Percentiles rank a stretch among this genome's conserved stretches.
Conservation (phyloP, 805 yeast species). For the Torulaspora indica region DNA sequence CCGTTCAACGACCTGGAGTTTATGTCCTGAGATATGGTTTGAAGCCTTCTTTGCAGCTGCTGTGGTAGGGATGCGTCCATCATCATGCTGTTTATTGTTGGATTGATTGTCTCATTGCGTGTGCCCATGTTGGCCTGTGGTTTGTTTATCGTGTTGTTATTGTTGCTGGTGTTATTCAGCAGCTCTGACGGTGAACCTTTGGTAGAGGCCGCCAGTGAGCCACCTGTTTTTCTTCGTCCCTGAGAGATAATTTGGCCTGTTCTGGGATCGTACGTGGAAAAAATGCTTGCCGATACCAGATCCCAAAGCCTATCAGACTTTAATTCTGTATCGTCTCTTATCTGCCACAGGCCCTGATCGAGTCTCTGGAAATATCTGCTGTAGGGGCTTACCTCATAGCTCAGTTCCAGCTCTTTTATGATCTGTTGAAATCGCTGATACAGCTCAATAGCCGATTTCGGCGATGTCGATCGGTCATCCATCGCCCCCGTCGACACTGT, state of each 20-base stretch:
- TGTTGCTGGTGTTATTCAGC: conserved; percentile 8
- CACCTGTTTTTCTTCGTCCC: conserved; percentile 19
- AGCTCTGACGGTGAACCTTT: conserved; percentile 23
- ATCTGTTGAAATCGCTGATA: conserved; percentile 36
- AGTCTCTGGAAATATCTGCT: conserved; percentile 28
- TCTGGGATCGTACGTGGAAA: conserved; percentile 27
- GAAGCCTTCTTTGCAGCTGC: conserved; percentile 28
- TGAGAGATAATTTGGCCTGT: conserved; percentile 29
- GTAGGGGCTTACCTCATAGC: conserved; percentile 32
- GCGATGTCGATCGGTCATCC: conserved; percentile 32
- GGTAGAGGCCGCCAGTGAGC: conserved; percentile 22
- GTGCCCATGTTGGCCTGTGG: conserved; percentile 3
- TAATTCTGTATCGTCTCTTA: conserved; percentile 28
- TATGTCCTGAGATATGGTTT: conserved; percentile 27
- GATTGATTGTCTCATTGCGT: conserved; percentile 10
- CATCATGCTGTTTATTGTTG: conserved; percentile 19
- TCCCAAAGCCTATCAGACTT: conserved; percentile 31
- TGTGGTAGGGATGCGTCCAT: conserved; percentile 29
- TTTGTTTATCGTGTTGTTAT: conserved; percentile 6
- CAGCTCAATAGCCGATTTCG: conserved; percentile 34
- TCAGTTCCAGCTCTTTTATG: conserved; percentile 33
- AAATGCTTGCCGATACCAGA: conserved; percentile 24
- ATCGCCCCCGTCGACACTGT: conserved; percentile 25
- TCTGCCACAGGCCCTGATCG: conserved; percentile 30
- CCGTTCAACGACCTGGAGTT: conserved; percentile 29